Conservation (phyloP, 2,329 filamentous ascomycete species). For the Arthrocladium fulminans region DNA sequence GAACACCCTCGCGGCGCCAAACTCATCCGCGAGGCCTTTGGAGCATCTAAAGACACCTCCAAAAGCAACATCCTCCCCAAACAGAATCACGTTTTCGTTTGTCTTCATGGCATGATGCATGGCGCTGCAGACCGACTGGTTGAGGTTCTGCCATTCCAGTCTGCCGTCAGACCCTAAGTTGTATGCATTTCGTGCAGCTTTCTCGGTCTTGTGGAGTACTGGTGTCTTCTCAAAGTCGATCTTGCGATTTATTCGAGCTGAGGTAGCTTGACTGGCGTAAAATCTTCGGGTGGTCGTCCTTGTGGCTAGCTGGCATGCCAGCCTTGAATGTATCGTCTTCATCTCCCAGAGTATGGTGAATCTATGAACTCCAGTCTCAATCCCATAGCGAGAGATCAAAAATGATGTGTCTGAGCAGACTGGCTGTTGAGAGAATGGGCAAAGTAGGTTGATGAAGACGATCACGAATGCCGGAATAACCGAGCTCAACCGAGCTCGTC, state of each 20-base stretch:
- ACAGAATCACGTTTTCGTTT: conserved; percentile 80
- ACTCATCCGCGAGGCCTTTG: conserved; percentile 79
- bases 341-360: not conserved
- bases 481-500: not conserved
- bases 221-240: conserved; percentile 78
- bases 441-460: no score
- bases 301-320: not conserved
- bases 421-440: no score
- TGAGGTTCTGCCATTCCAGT: conserved; percentile 84
- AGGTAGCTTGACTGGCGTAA: conserved; percentile 27
- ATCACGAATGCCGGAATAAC: not conserved
- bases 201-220: conserved; percentile 70
- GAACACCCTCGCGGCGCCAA: conserved; percentile 83
- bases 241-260: conserved; percentile 67
- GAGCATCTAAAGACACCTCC: conserved; percentile 93
- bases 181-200: conserved; percentile 58
- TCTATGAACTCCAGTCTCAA: not conserved
- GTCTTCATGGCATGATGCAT: conserved; percentile 70
- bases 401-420: not conserved
- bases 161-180: conserved; percentile 65
- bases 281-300: not conserved
- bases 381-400: not conserved
- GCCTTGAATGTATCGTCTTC: not conserved
- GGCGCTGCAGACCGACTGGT: conserved; percentile 87
- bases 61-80: conserved; percentile 95